A percentile compares a stretch with the other conserved stretches of the same genome.
phyloP scores from a whole-genome alignment of 306 rosid species.

The Medicago truncatula region DNA sequence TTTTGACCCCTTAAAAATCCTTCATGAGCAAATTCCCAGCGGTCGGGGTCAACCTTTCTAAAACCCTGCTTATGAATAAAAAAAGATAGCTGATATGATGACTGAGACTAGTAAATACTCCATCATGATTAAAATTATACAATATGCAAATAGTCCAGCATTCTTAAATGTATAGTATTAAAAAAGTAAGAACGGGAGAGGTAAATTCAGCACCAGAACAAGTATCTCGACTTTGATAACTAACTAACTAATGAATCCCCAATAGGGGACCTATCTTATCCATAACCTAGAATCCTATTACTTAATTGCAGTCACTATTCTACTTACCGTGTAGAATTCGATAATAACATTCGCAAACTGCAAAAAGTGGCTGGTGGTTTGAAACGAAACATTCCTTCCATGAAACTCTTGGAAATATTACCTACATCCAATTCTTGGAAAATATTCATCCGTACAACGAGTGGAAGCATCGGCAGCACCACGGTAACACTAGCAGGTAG shows the following conservation, averaged over 20 bases:
- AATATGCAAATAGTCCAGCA: background rate
- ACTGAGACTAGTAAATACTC: background rate
- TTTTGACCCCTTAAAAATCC: conserved; percentile 90
- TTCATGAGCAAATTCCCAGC: conserved; percentile 97
- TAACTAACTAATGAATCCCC: conserved; percentile 3
- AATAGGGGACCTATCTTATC: conserved; percentile 6
- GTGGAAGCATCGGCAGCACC: background rate
- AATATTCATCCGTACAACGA: background rate
- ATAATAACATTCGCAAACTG: background rate
- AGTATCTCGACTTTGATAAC: background rate
- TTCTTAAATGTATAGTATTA: background rate
- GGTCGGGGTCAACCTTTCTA: conserved; percentile 93
- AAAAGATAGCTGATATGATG: background rate
- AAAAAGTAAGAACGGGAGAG: background rate
- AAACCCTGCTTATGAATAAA: conserved; percentile 72
- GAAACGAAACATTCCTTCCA: background rate
- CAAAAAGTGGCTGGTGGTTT: conserved; percentile 19
- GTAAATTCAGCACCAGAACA: background rate
- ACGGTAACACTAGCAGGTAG: background rate
- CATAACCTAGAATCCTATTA: conserved; percentile 28
- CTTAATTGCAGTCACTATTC: conserved; percentile 5
- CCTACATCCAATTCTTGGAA: background rate
- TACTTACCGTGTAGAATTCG: conserved; percentile 6
- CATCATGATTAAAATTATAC: too few relatives aligned
- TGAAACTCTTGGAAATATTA: background rate